Base-by-base conservation (phyloP, 331 rosid genomes). In the Pyracantha coccinea region DNA sequence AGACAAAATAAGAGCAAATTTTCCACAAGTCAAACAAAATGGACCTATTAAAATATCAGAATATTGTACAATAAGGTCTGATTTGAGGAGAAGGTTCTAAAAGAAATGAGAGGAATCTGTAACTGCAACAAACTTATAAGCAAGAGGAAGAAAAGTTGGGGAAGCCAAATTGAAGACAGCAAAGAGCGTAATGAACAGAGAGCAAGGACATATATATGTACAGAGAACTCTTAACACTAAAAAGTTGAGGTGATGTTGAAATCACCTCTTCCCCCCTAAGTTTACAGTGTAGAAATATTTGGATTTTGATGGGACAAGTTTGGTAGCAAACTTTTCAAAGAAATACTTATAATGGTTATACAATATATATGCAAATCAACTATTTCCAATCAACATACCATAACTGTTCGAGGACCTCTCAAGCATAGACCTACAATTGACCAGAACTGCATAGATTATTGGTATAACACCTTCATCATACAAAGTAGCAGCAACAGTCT, bases 391-490 rank as follows among this genome's bases (percentile, higher is more conserved):
- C 27, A 53, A 82, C 85, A 75, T 72, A 95, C 99, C 99, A 72
- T 90, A 89, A 79, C 75, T 95, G 87, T 95, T 92, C 25, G 96
- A 88, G 78, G 96, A 90, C 87, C 97, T 89, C 84, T 95, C 99
- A 77, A 95, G 92, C 97, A 95, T 90, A 77, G 78, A 86, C 85
- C 97, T 87, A 80, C 93, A 92, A 87, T 85, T 92, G 79, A 95
- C 96, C 81, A 95, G 71, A 85, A 95, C 85, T 57, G 97, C 88
- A 75, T 87, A 92, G 65, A 92, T 87, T 78, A 92, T 89, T 66
- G 91, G 81, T 72, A 89, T 81, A n/a, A 93, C 97, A 69, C 97
- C 97, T 83, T 95, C 99, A 77, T 95, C 96, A 71, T 92, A 95
- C 59, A 95, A 84, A 63, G 90, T 83, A 12, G 90, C 91, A 66